Evolutionary conservation across 1,284 basidiomycete species (phyloP), one percentile per base, ranked within the genome.

Genomic region (Naganishia albida): DNA sequence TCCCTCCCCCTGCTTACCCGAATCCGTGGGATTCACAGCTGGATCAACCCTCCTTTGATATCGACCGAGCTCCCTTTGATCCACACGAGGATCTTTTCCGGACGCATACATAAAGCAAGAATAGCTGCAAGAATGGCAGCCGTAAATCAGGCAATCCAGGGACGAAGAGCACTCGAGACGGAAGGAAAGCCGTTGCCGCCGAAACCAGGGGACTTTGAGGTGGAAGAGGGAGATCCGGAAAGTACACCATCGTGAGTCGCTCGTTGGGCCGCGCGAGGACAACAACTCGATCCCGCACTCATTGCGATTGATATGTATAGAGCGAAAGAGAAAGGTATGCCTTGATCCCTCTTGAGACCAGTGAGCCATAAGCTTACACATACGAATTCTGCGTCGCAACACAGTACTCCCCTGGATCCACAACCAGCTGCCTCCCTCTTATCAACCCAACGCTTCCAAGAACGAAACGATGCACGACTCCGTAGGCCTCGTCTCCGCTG

Each of bases 401-500:
- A n/a, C n/a, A 60, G 57, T 60, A 2, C 46, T 60, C 6, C 57
- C 57, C 26, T 60, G 57, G 57, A 60, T 60, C 15, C 57, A 60
- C 1, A 26, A 60, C n/a, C 57, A 60, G 26, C 25, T 40, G 12
- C 38, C 57, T 16, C 56, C 34, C 3, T 13, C 44, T 2, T 39
- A 6, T 7, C 34, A 30, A 3, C 12, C 25, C 18, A 12, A 40
- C 13, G 15, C 28, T 26, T 12, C 39, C 30, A 34, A 50, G 1
- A 49, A 8, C 30, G 20, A 23, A 12, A 18, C 25, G 23, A 40
- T 23, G 16, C 38, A n/a, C n/a, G 16, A 16, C 7, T 15, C n/a
- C 15, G 7, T 23, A n/a, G 30, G 28, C 10, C 48, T 60, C 30
- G 57, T 60, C 3, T 60, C 57, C 16, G 57, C 57, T 7, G 57